A percentile compares a stretch with the other conserved stretches of the same genome.
phyloP scores from a whole-genome alignment of 225 moss, liverwort and hornwort species.

The Pleurozium schreberi region DNA sequence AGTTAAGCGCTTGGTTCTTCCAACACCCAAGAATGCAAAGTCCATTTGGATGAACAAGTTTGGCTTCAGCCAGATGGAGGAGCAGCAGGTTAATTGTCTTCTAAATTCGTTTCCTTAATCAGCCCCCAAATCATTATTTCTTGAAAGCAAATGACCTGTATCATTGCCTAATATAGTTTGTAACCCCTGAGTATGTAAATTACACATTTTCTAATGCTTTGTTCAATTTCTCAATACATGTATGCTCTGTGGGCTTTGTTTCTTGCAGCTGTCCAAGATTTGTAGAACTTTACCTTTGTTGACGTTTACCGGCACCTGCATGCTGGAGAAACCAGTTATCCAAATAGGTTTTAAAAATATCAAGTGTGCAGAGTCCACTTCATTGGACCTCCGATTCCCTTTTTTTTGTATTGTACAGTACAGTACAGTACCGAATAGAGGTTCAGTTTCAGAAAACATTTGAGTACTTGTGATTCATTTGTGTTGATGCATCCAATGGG shows the following conservation, averaged over 20 bases:
- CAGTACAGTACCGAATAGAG: not conserved
- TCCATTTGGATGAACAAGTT: slow-evolving; percentile 88
- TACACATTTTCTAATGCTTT: not conserved
- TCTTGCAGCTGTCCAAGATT: slow-evolving; percentile 46
- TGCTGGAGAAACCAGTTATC: slow-evolving; percentile 67
- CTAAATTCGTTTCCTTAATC: not conserved
- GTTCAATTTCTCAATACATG: not conserved
- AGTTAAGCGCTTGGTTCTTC: slow-evolving; percentile 70
- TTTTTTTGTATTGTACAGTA: not conserved
- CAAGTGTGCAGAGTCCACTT: not conserved
- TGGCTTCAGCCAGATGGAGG: slow-evolving; percentile 53
- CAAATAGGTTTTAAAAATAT: not conserved
- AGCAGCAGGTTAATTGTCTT: slow-evolving; percentile 37
- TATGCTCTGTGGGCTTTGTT: not conserved
- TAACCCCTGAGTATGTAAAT: not conserved
- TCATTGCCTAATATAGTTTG: not conserved
- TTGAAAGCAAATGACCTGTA: not conserved
- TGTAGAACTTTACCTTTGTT: slow-evolving; percentile 63
- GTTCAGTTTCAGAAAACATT: not conserved
- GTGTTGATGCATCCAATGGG: not conserved
- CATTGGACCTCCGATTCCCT: not conserved
- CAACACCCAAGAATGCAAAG: slow-evolving; percentile 58
- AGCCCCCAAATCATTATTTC: not conserved
- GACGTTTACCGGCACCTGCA: slow-evolving; percentile 59
- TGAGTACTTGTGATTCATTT: not conserved